A percentile compares a stretch with the other conserved stretches of the same genome.
Evolutionary conservation across 495 filamentous ascomycete species (phyloP).

Genomic region (Beverwykella pulmonaria): DNA sequence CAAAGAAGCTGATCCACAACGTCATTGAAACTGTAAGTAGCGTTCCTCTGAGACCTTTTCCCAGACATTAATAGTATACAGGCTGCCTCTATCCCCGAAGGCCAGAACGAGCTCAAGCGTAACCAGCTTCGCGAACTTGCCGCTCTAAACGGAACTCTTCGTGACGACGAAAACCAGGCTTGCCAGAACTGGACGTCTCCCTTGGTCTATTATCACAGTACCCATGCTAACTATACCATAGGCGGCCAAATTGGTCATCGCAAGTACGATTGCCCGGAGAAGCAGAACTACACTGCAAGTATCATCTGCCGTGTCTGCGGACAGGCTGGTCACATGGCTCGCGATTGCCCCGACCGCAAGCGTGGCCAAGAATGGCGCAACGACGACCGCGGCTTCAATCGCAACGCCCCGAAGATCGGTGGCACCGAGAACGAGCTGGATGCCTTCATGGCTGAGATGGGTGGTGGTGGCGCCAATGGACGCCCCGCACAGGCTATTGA

Average conservation of each 20-base stretch:
- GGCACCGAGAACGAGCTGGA: slow-evolving; percentile 93
- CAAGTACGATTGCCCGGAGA: slow-evolving; percentile 98
- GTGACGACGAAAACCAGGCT: slow-evolving; percentile 98
- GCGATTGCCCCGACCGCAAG: slow-evolving; percentile 91
- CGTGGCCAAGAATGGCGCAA: slow-evolving; percentile 91
- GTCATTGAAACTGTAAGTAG: slow-evolving; percentile 93
- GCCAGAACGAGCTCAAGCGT: slow-evolving; percentile 96
- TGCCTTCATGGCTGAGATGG: slow-evolving; percentile 97
- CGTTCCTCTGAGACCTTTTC: neutral
- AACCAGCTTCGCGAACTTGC: slow-evolving; percentile 97
- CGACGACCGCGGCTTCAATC: slow-evolving; percentile 53
- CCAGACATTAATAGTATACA: slow-evolving; percentile 43
- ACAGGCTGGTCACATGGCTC: slow-evolving; percentile 89
- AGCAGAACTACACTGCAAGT: slow-evolving; percentile 95
- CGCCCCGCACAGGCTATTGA: slow-evolving; percentile 77
- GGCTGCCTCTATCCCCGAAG: slow-evolving; percentile 97
- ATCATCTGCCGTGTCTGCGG: slow-evolving; percentile 99
- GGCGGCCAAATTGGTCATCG: slow-evolving; percentile 96
- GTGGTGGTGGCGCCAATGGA: slow-evolving; percentile 73
- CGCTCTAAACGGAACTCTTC: slow-evolving; percentile 94
- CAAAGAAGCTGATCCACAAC: slow-evolving; percentile 94
- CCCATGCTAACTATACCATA: slow-evolving; percentile 39
- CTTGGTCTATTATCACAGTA: slow-evolving; percentile 5
- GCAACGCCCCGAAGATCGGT: slow-evolving; percentile 67
- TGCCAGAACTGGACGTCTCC: slow-evolving; percentile 88